Conservation (phyloP, 371 early-diverging fungal genomes). For the Racocetra persica region DNA sequence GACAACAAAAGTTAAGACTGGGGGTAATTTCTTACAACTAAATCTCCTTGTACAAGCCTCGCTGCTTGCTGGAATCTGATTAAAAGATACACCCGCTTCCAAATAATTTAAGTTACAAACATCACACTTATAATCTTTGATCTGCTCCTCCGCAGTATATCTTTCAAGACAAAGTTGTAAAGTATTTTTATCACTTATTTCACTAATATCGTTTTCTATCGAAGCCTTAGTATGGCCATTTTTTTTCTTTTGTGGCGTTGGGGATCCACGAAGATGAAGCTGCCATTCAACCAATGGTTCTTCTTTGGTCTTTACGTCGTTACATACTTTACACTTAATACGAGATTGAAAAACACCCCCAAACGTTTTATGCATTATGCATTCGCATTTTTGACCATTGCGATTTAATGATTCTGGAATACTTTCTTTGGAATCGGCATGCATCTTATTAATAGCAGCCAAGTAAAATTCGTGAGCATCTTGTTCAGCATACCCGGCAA, state of each 20-base stretch:
- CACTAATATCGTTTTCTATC: neutral
- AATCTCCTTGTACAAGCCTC: neutral
- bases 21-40: slow-evolving; percentile 64
- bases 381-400: slow-evolving; percentile 69
- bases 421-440: slow-evolving; percentile 62
- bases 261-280: slow-evolving; percentile 51
- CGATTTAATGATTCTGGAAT: neutral
- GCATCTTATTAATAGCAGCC: slow-evolving; percentile 85
- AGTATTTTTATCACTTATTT: neutral
- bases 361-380: slow-evolving; percentile 92
- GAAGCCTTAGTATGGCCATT: slow-evolving; percentile 12
- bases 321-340: slow-evolving; percentile 19
- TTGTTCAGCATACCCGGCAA: slow-evolving; percentile 95
- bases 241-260: neutral
- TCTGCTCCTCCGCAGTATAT: slow-evolving; percentile 78
- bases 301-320: slow-evolving; percentile 26
- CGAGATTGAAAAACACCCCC: slow-evolving; percentile 75
- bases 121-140: slow-evolving; percentile 73
- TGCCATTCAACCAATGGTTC: slow-evolving; percentile 47
- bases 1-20: slow-evolving; percentile 76
- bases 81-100: slow-evolving; percentile 82
- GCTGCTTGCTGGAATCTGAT: slow-evolving; percentile 73
- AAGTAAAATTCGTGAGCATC: slow-evolving; percentile 98
- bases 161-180: slow-evolving; percentile 55
- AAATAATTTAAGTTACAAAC: slow-evolving; percentile 61